Percentiles rank a stretch among this genome's conserved stretches.
Evolutionary conservation across 1,139 yeast species (phyloP).

Genomic region (Hanseniaspora gamundiae): DNA sequence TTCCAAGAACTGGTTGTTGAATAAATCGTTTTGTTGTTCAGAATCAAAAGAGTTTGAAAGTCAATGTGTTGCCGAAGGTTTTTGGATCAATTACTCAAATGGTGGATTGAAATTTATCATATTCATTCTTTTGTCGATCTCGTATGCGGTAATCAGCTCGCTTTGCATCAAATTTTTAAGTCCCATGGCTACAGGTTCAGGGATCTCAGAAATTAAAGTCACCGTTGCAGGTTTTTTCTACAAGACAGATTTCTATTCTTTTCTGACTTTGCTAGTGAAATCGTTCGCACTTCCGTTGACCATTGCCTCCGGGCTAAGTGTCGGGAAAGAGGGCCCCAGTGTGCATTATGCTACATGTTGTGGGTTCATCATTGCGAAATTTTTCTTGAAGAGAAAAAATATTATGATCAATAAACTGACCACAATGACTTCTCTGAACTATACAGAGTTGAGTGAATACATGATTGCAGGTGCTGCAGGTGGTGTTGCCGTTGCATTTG

Average conservation of each 20-base stretch:
- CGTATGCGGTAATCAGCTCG: constrained; percentile 56
- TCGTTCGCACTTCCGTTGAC: constrained; percentile 76
- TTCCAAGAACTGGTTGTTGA: constrained; percentile 53
- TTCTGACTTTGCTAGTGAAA: constrained; percentile 63
- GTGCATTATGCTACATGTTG: constrained; percentile 78
- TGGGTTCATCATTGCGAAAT: constrained; percentile 30
- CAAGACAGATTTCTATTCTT: constrained; percentile 64
- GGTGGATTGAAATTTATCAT: constrained; percentile 40
- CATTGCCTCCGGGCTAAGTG: constrained; percentile 77
- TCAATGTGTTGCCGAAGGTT: constrained; percentile 30
- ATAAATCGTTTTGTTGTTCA: constrained; percentile 73
- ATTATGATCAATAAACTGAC: background rate
- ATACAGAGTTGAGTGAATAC: constrained; percentile 33
- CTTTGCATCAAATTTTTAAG: constrained; percentile 58
- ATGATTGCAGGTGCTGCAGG: constrained; percentile 83
- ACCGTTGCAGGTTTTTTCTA: constrained; percentile 79
- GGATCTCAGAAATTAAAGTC: constrained; percentile 92
- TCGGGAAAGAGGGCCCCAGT: constrained; percentile 90
- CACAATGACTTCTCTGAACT: constrained; percentile 16
- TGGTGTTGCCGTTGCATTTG: constrained; percentile 88
- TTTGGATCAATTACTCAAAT: constrained; percentile 47
- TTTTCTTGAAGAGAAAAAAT: constrained; percentile 11
- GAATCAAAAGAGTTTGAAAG: constrained; percentile 25
- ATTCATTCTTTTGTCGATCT: constrained; percentile 47
- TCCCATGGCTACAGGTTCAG: constrained; percentile 93